phyloP scores from a whole-genome alignment of 129 eudicot genomes.

The Flaveria brownii region DNA sequence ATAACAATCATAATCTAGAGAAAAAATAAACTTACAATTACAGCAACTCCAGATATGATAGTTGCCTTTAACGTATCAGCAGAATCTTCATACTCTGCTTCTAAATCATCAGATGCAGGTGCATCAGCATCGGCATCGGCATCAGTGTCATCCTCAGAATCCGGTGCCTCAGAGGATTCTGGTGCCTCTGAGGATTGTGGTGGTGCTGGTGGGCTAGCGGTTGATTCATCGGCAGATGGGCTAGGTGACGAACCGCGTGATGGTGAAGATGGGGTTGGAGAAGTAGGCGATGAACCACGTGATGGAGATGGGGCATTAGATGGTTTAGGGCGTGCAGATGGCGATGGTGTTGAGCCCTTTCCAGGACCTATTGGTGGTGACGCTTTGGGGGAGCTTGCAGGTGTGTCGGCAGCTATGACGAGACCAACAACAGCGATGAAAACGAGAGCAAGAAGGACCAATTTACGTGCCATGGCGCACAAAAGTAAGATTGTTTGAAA shows the following conservation, averaged over 20 bases:
- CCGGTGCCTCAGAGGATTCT: slow-evolving; percentile 24
- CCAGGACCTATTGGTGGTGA: slow-evolving; percentile 25
- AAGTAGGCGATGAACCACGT: slow-evolving; percentile 23
- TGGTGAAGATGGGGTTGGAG: slow-evolving; percentile 32
- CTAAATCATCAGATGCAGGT: slow-evolving; percentile 14
- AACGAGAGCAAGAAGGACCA: slow-evolving; percentile 40
- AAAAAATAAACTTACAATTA: slow-evolving; percentile 42
- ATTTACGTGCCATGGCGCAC: slow-evolving; percentile 53
- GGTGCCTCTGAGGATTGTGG: slow-evolving; percentile 29
- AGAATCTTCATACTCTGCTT: background rate
- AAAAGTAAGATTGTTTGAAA: slow-evolving; percentile 2
- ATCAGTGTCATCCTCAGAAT: background rate
- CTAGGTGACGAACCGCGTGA: slow-evolving; percentile 39
- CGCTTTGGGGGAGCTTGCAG: slow-evolving; percentile 30
- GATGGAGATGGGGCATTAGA: slow-evolving; percentile 19
- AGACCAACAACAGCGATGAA: slow-evolving; percentile 42
- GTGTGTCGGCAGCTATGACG: slow-evolving; percentile 38
- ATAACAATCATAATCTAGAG: slow-evolving; percentile 30
- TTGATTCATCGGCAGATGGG: background rate
- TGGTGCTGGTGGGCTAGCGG: slow-evolving; percentile 10
- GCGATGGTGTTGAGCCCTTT: slow-evolving; percentile 17
- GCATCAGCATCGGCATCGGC: slow-evolving; percentile 24
- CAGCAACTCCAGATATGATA: slow-evolving; percentile 36
- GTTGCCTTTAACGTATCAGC: slow-evolving; percentile 36
- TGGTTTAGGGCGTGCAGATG: slow-evolving; percentile 14